phyloP scores from a whole-genome alignment of 176 grass and related monocot genomes.

The Hordeum marinum region DNA sequence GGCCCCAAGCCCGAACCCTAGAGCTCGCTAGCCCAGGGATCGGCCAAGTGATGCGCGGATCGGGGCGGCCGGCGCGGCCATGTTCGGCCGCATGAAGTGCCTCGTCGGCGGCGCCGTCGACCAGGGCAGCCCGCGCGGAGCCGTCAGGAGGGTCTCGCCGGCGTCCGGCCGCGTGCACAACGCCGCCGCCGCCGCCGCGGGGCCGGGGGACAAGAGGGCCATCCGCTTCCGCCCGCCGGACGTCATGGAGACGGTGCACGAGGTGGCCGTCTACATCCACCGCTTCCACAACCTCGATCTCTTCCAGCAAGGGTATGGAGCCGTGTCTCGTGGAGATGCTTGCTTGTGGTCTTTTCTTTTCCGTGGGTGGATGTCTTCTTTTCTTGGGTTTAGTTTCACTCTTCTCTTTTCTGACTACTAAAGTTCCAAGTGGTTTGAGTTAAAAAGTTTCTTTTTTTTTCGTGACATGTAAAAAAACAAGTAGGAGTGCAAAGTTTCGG shows the following conservation, averaged over 20 bases:
- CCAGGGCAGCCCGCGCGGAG: constrained; percentile 50
- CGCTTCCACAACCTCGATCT: constrained; percentile 99
- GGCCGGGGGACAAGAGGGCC: constrained; percentile 1
- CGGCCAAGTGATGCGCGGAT: constrained; percentile 45
- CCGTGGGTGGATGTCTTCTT: neutral
- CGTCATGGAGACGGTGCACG: constrained; percentile 84
- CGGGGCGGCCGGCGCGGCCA: constrained; percentile 22
- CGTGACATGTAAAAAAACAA: neutral
- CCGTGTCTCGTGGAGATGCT: neutral
- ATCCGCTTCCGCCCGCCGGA: constrained; percentile 47
- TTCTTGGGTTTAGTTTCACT: constrained; percentile 26
- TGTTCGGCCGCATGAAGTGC: constrained; percentile 66
- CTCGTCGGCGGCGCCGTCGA: constrained; percentile 56
- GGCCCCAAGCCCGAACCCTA: neutral
- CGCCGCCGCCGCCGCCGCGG: neutral
- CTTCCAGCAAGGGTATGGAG: constrained; percentile 87
- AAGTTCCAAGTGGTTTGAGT: constrained; percentile 21
- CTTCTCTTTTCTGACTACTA: constrained; percentile 6
- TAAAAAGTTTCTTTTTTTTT: neutral
- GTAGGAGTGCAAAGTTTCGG: neutral
- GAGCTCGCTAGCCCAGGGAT: neutral
- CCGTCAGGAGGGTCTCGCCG: constrained; percentile 44
- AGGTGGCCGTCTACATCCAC: constrained; percentile 93
- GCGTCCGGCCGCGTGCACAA: constrained; percentile 52
- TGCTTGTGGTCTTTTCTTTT: constrained; percentile 7